Evolutionary conservation across 2,329 filamentous ascomycete species (phyloP).

Genomic region (Fusarium hostae): DNA sequence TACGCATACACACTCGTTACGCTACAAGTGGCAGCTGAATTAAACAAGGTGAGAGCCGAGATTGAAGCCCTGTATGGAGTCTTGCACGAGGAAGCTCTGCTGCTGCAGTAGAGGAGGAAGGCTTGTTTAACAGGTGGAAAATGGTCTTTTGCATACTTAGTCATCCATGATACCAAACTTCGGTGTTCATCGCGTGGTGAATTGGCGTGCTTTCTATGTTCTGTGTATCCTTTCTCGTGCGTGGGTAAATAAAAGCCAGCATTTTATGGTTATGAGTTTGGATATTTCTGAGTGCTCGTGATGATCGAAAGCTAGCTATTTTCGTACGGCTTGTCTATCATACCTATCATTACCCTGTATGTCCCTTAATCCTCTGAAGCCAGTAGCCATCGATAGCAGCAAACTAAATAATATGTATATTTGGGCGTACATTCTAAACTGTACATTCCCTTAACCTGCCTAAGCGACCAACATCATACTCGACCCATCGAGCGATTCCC

Average conservation of each 20-base stretch:
- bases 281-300: background rate
- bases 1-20: slow-evolving; percentile 88
- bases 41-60: slow-evolving; percentile 69
- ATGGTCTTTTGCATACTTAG: slow-evolving; percentile 12
- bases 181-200: background rate
- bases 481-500: slow-evolving; percentile 82
- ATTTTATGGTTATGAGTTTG: background rate
- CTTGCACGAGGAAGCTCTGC: slow-evolving; percentile 67
- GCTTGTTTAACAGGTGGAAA: background rate
- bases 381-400: slow-evolving; percentile 1
- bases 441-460: slow-evolving; percentile 73
- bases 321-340: slow-evolving; percentile 12
- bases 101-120: slow-evolving; percentile 59
- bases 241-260: slow-evolving; percentile 2
- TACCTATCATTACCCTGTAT: slow-evolving; percentile 26
- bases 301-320: background rate
- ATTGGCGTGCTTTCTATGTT: background rate
- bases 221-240: background rate
- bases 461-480: slow-evolving; percentile 78
- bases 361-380: slow-evolving; percentile 6
- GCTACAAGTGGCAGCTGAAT: slow-evolving; percentile 72
- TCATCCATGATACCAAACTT: background rate
- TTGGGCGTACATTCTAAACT: slow-evolving; percentile 54
- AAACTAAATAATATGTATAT: background rate
- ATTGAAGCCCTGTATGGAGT: slow-evolving; percentile 73